Base-by-base conservation (phyloP, 2,329 filamentous ascomycete species). In the Colletotrichum euphorbiae region DNA sequence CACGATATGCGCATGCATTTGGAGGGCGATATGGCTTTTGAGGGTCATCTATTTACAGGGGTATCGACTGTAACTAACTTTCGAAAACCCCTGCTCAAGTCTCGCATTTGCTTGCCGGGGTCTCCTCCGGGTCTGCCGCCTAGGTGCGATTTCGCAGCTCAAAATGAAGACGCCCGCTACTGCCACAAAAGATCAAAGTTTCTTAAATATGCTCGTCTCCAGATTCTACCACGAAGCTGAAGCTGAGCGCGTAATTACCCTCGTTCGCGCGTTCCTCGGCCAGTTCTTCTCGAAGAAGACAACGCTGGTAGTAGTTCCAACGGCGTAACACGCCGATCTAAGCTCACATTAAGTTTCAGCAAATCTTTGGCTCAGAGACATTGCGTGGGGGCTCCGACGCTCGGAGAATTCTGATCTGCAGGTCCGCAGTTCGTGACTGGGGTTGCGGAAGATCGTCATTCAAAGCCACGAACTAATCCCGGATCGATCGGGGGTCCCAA, bases 401-500 rank as follows among this genome's bases (percentile, higher is more conserved):
- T 57, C 38, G 59, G 45, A 63, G 45, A 50, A 24, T 55, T 51
- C n/a, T 40, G 43, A 63, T 64, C 59, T 57, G 51, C 59, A 31
- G 51, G 51, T 43, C 46, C 43, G 38, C 36, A 33, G 11, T 36
- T 11, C 6, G 9, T 17, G 45, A 31, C 36, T 36, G 3, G 60
- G 59, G 59, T 12, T 1, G 17, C 7, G 4, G 64, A 63, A 38
- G 64, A 67, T 67, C 64, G 4, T 52, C 43, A 67, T 67, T 24
- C 40, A 36, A 33, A 56, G 31, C 43, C 59, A 57, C 52, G 31
- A 57, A 21, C 45, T 51, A 57, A 45, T 43, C 8, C 45, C 28
- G 15, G 19, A 31, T 7, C 28, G 28, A 36, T 40, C 4, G 28
- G 64, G 33, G 64, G 38, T 17, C 48, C 11, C 36, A 38, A 52